Base-by-base conservation (phyloP, 1,284 basidiomycete genomes). In the Pterula multifida region DNA sequence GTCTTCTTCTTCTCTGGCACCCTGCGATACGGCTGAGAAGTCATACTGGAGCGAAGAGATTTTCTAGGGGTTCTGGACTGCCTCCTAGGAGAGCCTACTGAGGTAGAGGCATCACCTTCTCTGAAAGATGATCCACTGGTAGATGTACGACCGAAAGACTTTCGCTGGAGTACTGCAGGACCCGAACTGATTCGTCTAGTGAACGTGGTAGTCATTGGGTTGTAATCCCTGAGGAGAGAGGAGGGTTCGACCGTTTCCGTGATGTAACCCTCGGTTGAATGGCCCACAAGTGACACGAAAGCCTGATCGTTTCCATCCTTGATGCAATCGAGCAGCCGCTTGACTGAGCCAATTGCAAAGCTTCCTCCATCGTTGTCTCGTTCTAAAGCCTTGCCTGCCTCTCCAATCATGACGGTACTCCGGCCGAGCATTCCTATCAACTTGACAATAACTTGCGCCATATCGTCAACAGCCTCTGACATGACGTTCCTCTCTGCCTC, bases 361-460 rank as follows among this genome's bases (percentile, higher is more conserved):
- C 39, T 71, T 3, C 62, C 62, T 3, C 75, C 64, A 2, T 65
- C 67, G 44, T 68, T 68, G 39, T 42, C 39, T 42, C 39, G 39
- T 42, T 42, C 39, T 48, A 92, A 68, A 36, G 68, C 61, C 36
- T 65, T 70, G 12, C 81, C 78, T 11, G 83, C 80, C 51, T 88
- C 82, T 21, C 75, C 76, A 44, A 91, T 68, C 62, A 82, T 76
- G 35, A 85, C 76, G 1, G 84, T 90, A 58, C 82, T 85, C 51
- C 89, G 71, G 21, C 86, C 85, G n/a, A 92, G 72, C 65, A 89
- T 79, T 3, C 87, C 84, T 22, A 90, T 66, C 12, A 92, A 70
- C 53, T 71, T 73, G 17, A 91, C 79, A 51, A 89, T 67, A 15
- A 81, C 69, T 56, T 79, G 75, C 1, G 85, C 78, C 62, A 90